A percentile compares a stretch with the other conserved stretches of the same genome.
Evolutionary conservation across 2,329 filamentous ascomycete species (phyloP).

Genomic region (Verticillium nubilum): DNA sequence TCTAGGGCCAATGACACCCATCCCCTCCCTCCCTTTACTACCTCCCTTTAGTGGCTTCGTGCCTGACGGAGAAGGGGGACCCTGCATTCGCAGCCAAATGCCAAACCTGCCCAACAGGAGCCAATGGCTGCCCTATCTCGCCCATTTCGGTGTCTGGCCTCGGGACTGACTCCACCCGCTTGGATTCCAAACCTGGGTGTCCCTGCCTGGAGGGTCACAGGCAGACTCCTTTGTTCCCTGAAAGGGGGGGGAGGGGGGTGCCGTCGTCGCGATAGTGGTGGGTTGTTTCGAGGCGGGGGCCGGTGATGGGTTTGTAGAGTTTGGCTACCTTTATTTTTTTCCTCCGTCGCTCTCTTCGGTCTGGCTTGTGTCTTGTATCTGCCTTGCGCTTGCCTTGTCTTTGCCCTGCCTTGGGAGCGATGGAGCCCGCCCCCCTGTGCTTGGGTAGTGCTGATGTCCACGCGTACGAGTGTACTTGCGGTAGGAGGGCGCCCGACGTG

Average conservation of each 20-base stretch:
- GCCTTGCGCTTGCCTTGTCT: not conserved
- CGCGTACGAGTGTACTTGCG: not conserved
- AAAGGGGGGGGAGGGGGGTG: not conserved
- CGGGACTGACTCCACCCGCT: not conserved
- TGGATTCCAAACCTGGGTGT: not conserved
- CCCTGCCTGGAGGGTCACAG: not conserved
- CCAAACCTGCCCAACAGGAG: not conserved
- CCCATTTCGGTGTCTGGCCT: not conserved
- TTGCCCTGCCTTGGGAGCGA: not conserved
- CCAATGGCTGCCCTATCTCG: not conserved
- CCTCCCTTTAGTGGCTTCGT: not conserved
- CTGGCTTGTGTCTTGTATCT: conserved; percentile 76
- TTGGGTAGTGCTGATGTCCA: not conserved
- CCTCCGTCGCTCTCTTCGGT: conserved; percentile 70
- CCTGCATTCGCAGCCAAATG: not conserved
- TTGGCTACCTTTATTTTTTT: not conserved
- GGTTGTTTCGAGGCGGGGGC: not conserved
- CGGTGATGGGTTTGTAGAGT: not conserved
- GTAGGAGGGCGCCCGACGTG: not conserved
- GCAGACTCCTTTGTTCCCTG: not conserved
- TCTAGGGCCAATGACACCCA: not conserved
- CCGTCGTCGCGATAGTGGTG: not conserved
- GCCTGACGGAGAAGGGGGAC: not conserved
- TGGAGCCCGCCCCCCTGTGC: not conserved
- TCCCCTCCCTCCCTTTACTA: not conserved